Conservation (phyloP, 352 stramenopile genomes). For the Lagenidium giganteum region DNA sequence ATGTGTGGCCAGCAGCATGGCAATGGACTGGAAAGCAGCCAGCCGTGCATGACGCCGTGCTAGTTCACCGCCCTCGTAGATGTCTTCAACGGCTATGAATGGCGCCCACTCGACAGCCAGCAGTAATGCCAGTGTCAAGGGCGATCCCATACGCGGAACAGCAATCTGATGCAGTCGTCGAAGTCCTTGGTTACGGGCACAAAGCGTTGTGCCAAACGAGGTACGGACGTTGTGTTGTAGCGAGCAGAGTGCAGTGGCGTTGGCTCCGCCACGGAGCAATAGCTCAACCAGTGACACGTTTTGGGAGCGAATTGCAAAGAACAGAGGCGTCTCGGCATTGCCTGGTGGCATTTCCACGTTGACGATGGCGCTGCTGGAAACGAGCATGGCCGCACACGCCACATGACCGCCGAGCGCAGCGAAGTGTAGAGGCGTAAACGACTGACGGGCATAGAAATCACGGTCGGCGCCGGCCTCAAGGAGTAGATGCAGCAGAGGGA, state of each 20-base stretch:
- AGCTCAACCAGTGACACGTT: constrained; percentile 40
- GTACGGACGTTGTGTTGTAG: constrained; percentile 24
- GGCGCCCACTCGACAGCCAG: too few species aligned
- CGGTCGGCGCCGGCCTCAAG: constrained; percentile 38
- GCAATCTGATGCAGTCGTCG: too few species aligned
- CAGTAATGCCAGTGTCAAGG: too few species aligned
- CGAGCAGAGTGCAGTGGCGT: constrained; percentile 34
- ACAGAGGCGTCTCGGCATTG: constrained; percentile 42
- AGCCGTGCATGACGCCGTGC: too few species aligned
- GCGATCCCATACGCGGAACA: too few species aligned
- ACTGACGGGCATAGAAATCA: constrained; percentile 28
- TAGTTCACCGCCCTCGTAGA: too few species aligned
- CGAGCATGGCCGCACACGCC: constrained; percentile 34
- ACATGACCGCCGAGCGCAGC: constrained; percentile 32
- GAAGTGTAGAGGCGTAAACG: constrained; percentile 58
- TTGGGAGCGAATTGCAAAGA: constrained; percentile 54
- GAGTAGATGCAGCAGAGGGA: constrained; percentile 40
- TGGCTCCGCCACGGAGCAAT: constrained; percentile 31
- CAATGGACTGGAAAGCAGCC: too few species aligned
- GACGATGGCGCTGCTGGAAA: constrained; percentile 25
- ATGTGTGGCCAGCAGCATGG: too few species aligned
- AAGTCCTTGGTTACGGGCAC: too few species aligned
- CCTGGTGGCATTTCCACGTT: constrained; percentile 30
- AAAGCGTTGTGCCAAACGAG: constrained; percentile 38
- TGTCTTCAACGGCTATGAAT: too few species aligned